These are phyloP conservation scores for Colletotrichum caudatum DNA, from an alignment of 2,329 filamentous ascomycete genomes.

Conservation along the genomic window DNA sequence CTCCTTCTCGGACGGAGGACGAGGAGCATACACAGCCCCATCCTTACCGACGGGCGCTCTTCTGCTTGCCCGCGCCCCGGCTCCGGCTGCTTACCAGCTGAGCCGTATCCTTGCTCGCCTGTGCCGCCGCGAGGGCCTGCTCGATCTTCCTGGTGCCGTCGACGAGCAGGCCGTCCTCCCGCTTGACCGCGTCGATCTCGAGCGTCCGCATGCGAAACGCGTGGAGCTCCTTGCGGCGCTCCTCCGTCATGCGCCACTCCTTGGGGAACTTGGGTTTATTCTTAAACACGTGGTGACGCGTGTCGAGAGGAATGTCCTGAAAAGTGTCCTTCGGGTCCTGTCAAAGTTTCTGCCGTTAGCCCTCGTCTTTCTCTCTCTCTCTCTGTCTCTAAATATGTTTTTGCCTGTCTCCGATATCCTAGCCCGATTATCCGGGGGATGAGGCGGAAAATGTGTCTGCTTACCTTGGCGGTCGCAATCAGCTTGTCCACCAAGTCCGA, in stretches of 20 bases:
- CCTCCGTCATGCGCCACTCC: slow-evolving; percentile 82
- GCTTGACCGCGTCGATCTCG: slow-evolving; percentile 66
- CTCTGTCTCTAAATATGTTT: too few relatives aligned
- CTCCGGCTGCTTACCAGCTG: slow-evolving; percentile 47
- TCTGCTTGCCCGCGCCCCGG: slow-evolving; percentile 24
- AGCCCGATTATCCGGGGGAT: neutral
- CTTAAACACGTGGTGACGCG: slow-evolving; percentile 83
- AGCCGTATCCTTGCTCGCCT: slow-evolving; percentile 47
- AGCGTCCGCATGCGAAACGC: slow-evolving; percentile 65
- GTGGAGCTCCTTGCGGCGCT: slow-evolving; percentile 75
- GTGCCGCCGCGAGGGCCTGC: slow-evolving; percentile 48
- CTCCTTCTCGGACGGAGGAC: slow-evolving; percentile 2
- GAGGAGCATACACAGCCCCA: neutral
- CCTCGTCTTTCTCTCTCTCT: neutral
- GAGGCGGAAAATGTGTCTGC: slow-evolving; percentile 29
- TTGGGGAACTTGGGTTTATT: slow-evolving; percentile 78
- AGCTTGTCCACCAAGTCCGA: slow-evolving; percentile 81
- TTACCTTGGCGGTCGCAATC: slow-evolving; percentile 78
- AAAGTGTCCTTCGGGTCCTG: slow-evolving; percentile 83
- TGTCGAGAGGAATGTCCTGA: slow-evolving; percentile 88
- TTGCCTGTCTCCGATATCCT: neutral
- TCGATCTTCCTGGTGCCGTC: slow-evolving; percentile 66
- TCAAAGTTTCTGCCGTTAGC: slow-evolving; percentile 17
- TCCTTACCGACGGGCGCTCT: slow-evolving; percentile 18
- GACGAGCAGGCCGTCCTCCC: slow-evolving; percentile 68